phyloP scores from a whole-genome alignment of 2,329 filamentous ascomycete species.

The Stylonectria norvegica region DNA sequence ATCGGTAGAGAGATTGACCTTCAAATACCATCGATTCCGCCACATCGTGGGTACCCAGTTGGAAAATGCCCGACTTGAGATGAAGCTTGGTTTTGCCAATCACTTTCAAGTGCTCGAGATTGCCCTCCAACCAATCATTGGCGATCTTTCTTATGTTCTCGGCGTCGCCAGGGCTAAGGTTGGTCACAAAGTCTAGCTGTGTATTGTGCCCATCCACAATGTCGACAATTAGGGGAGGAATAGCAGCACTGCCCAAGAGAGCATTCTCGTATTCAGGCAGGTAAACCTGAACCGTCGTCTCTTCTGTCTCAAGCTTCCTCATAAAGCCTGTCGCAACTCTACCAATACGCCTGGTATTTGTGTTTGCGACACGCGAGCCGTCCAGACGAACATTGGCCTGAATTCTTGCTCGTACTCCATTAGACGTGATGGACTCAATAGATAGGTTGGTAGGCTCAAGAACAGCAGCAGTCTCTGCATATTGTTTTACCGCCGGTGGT shows the following conservation, averaged over 20 bases:
- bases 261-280: conserved; percentile 79
- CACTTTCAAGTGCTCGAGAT: conserved; percentile 66
- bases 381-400: conserved; percentile 82
- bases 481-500: conserved; percentile 77
- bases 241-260: conserved; percentile 69
- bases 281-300: conserved; percentile 71
- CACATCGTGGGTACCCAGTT: conserved; percentile 72
- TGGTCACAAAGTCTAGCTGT: conserved; percentile 72
- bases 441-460: conserved; percentile 81
- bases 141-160: conserved; percentile 75
- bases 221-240: conserved; percentile 73
- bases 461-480: conserved; percentile 77
- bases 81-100: conserved; percentile 69
- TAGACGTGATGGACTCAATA: conserved; percentile 76
- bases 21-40: conserved; percentile 74
- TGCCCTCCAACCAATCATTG: conserved; percentile 84
- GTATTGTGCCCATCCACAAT: conserved; percentile 77
- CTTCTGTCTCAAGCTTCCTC: conserved; percentile 67
- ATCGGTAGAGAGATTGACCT: conserved; percentile 72
- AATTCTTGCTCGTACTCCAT: conserved; percentile 75
- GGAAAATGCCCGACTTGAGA: conserved; percentile 75
- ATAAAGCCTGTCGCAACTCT: conserved; percentile 77
- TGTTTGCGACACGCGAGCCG: conserved; percentile 67
- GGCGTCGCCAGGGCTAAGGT: conserved; percentile 71
- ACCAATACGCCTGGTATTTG: conserved; percentile 71